Conservation (phyloP, 2,329 filamentous ascomycete genomes). For the Talaromyces amestolkiae region DNA sequence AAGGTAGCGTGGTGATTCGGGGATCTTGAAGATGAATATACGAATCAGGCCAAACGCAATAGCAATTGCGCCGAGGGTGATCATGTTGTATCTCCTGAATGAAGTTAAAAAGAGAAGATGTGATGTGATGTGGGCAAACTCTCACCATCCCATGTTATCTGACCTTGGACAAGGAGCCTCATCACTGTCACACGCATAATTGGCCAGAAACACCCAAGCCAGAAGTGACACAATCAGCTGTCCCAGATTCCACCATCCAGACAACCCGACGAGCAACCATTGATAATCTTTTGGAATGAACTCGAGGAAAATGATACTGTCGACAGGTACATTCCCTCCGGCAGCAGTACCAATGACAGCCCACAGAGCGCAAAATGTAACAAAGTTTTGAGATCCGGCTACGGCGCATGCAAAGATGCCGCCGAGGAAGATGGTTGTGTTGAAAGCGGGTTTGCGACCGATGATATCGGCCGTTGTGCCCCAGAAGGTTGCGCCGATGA, state of each 20-base stretch:
- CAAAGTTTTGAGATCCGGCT: slow-evolving; percentile 28
- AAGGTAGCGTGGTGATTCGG: slow-evolving; percentile 32
- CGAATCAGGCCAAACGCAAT: slow-evolving; percentile 29
- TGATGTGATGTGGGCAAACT: background rate
- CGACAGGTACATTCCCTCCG: slow-evolving; percentile 30
- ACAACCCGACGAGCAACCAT: slow-evolving; percentile 38
- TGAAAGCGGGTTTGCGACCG: slow-evolving; percentile 48
- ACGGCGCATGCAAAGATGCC: slow-evolving; percentile 32
- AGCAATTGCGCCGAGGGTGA: slow-evolving; percentile 28
- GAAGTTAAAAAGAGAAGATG: background rate
- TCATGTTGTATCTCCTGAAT: slow-evolving; percentile 25
- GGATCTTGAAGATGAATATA: slow-evolving; percentile 30
- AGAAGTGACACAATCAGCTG: slow-evolving; percentile 38
- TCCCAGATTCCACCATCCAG: slow-evolving; percentile 51
- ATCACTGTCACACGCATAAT: slow-evolving; percentile 29
- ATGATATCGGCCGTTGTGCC: slow-evolving; percentile 43
- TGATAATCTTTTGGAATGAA: slow-evolving; percentile 31
- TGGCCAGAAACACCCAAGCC: slow-evolving; percentile 32
- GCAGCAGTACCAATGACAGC: slow-evolving; percentile 30
- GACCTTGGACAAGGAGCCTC: slow-evolving; percentile 23
- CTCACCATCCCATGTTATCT: background rate
- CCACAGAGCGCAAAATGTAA: slow-evolving; percentile 31
- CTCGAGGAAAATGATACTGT: slow-evolving; percentile 33
- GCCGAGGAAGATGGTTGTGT: slow-evolving; percentile 45
- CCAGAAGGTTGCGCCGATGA: slow-evolving; percentile 50